phyloP scores from a whole-genome alignment of 73 alveolate species.

The Tetrahymena malaccensis region DNA sequence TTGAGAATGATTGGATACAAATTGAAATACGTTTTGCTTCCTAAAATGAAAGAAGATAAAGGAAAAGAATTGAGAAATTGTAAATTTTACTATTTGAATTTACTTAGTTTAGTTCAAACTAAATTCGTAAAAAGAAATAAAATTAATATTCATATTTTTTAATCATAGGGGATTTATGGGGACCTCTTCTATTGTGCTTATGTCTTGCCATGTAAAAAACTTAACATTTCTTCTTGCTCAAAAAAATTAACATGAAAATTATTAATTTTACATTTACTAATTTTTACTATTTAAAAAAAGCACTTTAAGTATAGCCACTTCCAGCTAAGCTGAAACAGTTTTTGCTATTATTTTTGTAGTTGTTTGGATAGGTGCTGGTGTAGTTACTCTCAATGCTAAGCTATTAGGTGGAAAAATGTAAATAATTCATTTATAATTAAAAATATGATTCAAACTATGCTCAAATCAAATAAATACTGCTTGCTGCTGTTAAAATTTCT shows the following conservation, averaged over 20 bases:
- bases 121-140: background rate
- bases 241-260: background rate
- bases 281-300: conserved; percentile 39
- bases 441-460: too few species aligned
- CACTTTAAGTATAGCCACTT: conserved; percentile 52
- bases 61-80: conserved; percentile 78
- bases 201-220: conserved; percentile 21
- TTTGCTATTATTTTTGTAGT: conserved; percentile 77
- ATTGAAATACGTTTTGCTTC: conserved; percentile 65
- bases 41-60: conserved; percentile 52
- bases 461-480: background rate
- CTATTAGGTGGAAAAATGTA: conserved; percentile 81
- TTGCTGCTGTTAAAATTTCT: background rate
- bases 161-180: conserved; percentile 93
- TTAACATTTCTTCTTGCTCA: conserved; percentile 37
- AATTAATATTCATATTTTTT: background rate
- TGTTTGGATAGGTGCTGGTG: conserved; percentile 89
- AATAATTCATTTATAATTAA: background rate
- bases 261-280: background rate
- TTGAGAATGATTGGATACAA: conserved; percentile 75
- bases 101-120: background rate
- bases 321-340: conserved; percentile 16
- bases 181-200: conserved; percentile 80
- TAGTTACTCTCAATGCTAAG: conserved; percentile 80
- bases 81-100: background rate